Evolutionary conservation across 148 eudicot genomes (phyloP).

Genomic region (Diospyros kaki): DNA sequence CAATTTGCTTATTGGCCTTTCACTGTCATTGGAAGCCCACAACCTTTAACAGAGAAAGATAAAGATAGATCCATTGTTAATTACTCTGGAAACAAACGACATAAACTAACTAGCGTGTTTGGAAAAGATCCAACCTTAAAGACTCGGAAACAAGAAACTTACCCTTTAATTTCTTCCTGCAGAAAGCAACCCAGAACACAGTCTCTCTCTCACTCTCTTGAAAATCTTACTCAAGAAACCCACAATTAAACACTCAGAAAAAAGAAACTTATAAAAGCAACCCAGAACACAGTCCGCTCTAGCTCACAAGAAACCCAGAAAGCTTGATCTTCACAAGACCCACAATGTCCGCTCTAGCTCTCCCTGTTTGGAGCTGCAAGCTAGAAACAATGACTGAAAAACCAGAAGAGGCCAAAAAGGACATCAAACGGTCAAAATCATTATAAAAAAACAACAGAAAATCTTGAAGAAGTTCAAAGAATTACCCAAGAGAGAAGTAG

Average conservation of each 20-base stretch:
- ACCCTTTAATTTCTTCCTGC: constrained; percentile 24
- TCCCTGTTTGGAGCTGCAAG: neutral
- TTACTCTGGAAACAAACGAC: constrained; percentile 1
- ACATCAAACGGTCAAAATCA: constrained; percentile 33
- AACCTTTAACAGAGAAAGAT: constrained; percentile 24
- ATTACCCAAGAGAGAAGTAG: constrained; percentile 7
- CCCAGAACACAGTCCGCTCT: constrained; percentile 15
- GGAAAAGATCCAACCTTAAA: constrained; percentile 50
- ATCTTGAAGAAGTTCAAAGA: neutral
- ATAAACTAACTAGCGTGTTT: neutral
- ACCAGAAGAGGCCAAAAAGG: constrained; percentile 7
- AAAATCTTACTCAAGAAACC: constrained; percentile 22
- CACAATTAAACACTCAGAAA: constrained; percentile 44
- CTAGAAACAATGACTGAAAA: constrained; percentile 6
- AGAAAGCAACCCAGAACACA: constrained; percentile 25
- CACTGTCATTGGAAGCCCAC: constrained; percentile 24
- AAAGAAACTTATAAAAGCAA: constrained; percentile 12
- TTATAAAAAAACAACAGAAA: constrained; percentile 3
- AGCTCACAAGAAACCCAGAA: constrained; percentile 23
- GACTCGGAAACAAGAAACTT: constrained; percentile 28
- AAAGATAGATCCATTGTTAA: neutral
- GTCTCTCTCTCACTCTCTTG: neutral
- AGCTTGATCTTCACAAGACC: neutral
- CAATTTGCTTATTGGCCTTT: constrained; percentile 22
- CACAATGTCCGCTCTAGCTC: constrained; percentile 6